A percentile compares a stretch with the other conserved stretches of the same genome.
These are phyloP conservation scores for Polyporus tsugae DNA, from an alignment of 1,284 basidiomycete species.

Conservation along the genomic window DNA sequence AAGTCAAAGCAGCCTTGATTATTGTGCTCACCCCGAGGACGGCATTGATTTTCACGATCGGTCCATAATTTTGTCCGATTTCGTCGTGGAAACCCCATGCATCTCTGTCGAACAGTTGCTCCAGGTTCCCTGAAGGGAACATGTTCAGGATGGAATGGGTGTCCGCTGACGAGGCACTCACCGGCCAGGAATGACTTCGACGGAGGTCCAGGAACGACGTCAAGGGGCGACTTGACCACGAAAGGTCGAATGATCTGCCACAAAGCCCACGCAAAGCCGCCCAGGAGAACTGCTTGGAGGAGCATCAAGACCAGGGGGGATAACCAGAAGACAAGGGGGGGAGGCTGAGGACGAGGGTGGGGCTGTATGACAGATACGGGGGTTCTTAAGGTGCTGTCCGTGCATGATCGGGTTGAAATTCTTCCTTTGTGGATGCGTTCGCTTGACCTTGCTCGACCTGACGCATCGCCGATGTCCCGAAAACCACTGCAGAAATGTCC, in stretches of 20 bases:
- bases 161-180: conserved; percentile 23
- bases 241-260: conserved; percentile 25
- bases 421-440: not conserved
- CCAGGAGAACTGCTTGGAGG: conserved; percentile 11
- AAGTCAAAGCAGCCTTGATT: not conserved
- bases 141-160: not conserved
- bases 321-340: conserved; percentile 44
- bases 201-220: conserved; percentile 38
- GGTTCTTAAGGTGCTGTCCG: not conserved
- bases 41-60: conserved; percentile 31
- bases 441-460: not conserved
- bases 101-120: conserved; percentile 30
- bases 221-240: conserved; percentile 33
- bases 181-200: conserved; percentile 29
- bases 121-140: conserved; percentile 26
- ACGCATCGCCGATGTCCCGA: conserved; percentile 5
- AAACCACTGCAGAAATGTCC: not conserved
- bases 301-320: conserved; percentile 19
- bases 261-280: conserved; percentile 16
- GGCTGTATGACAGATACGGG: not conserved
- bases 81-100: conserved; percentile 33
- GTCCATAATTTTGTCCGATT: conserved; percentile 23
- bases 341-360: not conserved
- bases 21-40: conserved; percentile 22
- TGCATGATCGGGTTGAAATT: conserved; percentile 1